These are phyloP conservation scores for Lichtheimia corymbifera DNA, from an alignment of 371 early-diverging fungal species.

Conservation along the genomic window DNA sequence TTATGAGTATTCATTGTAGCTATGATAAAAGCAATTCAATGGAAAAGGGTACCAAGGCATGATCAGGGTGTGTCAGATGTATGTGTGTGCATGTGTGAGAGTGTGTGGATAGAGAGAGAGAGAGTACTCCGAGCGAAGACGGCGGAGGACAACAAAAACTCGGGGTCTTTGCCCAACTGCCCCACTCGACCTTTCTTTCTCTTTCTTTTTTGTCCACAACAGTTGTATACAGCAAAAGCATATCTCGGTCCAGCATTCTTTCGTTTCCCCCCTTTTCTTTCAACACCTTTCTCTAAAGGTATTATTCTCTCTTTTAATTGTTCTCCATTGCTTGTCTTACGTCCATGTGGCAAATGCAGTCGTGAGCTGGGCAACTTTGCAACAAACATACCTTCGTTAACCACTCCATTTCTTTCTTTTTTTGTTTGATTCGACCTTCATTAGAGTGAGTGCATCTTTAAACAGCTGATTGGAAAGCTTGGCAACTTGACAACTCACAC, in stretches of 20 bases:
- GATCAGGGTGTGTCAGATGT: too few species aligned
- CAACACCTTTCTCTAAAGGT: neutral
- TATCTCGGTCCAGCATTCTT: neutral
- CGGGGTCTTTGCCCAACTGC: too few species aligned
- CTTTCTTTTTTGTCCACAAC: conserved; percentile 1
- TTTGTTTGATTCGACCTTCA: neutral
- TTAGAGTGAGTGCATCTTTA: neutral
- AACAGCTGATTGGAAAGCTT: neutral
- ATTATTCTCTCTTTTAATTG: neutral
- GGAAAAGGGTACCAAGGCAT: too few species aligned
- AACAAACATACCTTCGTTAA: neutral
- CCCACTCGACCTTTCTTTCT: conserved; percentile 5
- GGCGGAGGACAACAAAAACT: too few species aligned
- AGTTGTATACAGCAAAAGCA: too few species aligned
- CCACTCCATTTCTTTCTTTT: neutral
- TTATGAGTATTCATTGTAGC: too few species aligned
- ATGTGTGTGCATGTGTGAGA: too few species aligned
- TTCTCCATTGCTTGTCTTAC: neutral
- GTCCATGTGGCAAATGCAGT: conserved; percentile 3
- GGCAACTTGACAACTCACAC: neutral
- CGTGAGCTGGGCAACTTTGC: neutral
- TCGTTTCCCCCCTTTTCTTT: neutral
- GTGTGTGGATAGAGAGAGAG: too few species aligned
- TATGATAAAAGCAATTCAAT: too few species aligned
- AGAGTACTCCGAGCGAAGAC: too few species aligned